Evolutionary conservation across 2,329 filamentous ascomycete species (phyloP), one percentile per base, ranked within the genome.

Genomic region (Hypoxylon sp.): DNA sequence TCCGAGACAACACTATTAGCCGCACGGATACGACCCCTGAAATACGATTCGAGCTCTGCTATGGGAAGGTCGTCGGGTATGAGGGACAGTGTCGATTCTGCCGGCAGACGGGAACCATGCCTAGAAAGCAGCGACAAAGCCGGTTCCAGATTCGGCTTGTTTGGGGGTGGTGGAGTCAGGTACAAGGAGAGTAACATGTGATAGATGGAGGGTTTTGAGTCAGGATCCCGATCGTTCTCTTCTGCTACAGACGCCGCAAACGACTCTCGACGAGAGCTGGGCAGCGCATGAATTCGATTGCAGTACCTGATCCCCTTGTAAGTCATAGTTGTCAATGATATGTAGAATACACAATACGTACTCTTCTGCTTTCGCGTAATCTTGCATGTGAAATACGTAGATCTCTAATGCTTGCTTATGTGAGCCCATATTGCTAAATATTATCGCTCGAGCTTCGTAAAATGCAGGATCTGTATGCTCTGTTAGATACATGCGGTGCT

Each of bases 341-440:
- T 9, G 44, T 17, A 17, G 37, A 19, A 29, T 25, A 78, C 85
- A 17, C 36, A 19, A 29, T 25, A 78, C 85, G 55, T 75, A 96
- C 87, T 96, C 91, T 80, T 99, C 94, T 21, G 94, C 94, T 72
- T 96, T 97, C 8, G 75, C 77, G 57, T 90, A 93, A 69, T 96
- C 88, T 61, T 89, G 77, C 70, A 99, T 83, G 70, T 93, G 94
- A 74, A 97, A 99, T 19, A 97, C 93, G 69, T 96, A 99, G 42
- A 99, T 96, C 68, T 94, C 89, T n/a, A 99, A 76, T 0, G 94
- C 94, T 72, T 97, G 91, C 67, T 91, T 92, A 73, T 99, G 92
- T 63, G 93, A 88, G 5, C 90, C 91, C 90, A 97, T 96, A 63
- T 94, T 95, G 71, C 90, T 91, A 27, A 97, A 82, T 13, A 97